Conservation (phyloP, 371 early-diverging fungal genomes). For the Conidiobolus incongruus region DNA sequence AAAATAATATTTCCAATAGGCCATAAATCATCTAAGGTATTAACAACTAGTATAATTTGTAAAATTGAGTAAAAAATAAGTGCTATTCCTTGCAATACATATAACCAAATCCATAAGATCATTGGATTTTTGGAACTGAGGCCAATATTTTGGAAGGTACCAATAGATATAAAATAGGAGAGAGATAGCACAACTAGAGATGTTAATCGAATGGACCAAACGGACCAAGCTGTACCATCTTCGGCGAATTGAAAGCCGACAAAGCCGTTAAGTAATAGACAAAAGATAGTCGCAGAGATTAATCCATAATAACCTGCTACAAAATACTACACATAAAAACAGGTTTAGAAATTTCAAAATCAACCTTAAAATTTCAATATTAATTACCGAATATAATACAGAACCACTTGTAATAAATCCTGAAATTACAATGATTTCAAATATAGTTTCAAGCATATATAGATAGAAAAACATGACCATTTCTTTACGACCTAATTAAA, state of each 20-base stretch:
- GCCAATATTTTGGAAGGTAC: slow-evolving; percentile 43
- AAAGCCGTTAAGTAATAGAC: slow-evolving; percentile 68
- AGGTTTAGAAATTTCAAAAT: background rate
- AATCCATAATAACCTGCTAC: slow-evolving; percentile 48
- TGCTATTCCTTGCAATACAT: slow-evolving; percentile 38
- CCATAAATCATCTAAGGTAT: slow-evolving; percentile 76
- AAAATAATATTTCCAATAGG: slow-evolving; percentile 61
- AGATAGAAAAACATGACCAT: slow-evolving; percentile 79
- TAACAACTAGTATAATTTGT: slow-evolving; percentile 61
- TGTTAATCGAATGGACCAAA: slow-evolving; percentile 40
- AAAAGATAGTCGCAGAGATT: slow-evolving; percentile 52
- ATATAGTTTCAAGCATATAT: slow-evolving; percentile 35
- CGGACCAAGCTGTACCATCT: slow-evolving; percentile 57
- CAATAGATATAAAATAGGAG: slow-evolving; percentile 40
- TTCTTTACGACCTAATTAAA: slow-evolving; percentile 48
- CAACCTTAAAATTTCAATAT: slow-evolving; percentile 4
- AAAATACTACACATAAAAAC: slow-evolving; percentile 24
- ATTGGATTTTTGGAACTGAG: slow-evolving; percentile 31
- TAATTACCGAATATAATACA: slow-evolving; percentile 44
- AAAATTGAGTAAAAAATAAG: slow-evolving; percentile 47
- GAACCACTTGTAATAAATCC: slow-evolving; percentile 60
- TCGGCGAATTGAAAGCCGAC: slow-evolving; percentile 82
- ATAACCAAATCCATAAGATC: slow-evolving; percentile 47
- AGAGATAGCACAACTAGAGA: slow-evolving; percentile 31
- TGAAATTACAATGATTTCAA: slow-evolving; percentile 56